Evolutionary conservation across 2,329 filamentous ascomycete species (phyloP).

Genomic region (Thielaviopsis euricoi): DNA sequence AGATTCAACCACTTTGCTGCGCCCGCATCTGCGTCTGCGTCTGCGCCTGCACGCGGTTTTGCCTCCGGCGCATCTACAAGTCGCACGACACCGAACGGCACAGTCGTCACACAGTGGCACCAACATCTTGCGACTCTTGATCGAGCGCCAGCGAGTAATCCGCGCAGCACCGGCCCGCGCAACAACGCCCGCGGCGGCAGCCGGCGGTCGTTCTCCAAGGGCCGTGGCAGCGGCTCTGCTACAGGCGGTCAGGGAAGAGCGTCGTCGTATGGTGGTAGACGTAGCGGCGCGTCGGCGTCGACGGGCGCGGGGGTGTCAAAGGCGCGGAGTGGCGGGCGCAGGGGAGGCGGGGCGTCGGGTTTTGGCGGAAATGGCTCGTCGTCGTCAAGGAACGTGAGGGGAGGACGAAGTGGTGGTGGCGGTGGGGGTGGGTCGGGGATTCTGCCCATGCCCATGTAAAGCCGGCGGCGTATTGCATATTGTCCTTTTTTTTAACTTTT

Average conservation of each 20-base stretch:
- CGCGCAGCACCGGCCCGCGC: neutral
- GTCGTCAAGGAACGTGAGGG: conserved; percentile 12
- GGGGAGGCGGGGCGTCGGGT: neutral
- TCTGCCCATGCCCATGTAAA: conserved; percentile 9
- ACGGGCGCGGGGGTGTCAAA: neutral
- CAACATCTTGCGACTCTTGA: conserved; percentile 13
- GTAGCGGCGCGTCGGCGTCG: neutral
- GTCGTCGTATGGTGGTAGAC: neutral
- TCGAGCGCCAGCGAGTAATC: neutral
- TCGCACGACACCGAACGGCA: conserved; percentile 15
- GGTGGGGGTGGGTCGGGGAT: conserved; percentile 8
- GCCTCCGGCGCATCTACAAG: conserved; percentile 13
- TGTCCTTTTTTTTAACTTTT: neutral
- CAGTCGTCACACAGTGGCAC: conserved; percentile 16
- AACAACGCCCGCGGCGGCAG: no score
- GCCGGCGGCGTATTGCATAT: neutral
- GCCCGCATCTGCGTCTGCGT: neutral
- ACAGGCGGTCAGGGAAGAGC: neutral
- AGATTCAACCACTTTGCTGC: neutral
- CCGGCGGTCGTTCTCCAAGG: no score
- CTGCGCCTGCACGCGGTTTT: conserved; percentile 10
- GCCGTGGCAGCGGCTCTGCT: neutral
- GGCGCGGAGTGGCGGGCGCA: neutral
- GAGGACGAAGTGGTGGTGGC: neutral
- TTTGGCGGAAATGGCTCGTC: neutral